Percentiles rank a stretch among this genome's conserved stretches.
Evolutionary conservation across 2,329 filamentous ascomycete species (phyloP).

Genomic region (Phaeoacremonium minimum): DNA sequence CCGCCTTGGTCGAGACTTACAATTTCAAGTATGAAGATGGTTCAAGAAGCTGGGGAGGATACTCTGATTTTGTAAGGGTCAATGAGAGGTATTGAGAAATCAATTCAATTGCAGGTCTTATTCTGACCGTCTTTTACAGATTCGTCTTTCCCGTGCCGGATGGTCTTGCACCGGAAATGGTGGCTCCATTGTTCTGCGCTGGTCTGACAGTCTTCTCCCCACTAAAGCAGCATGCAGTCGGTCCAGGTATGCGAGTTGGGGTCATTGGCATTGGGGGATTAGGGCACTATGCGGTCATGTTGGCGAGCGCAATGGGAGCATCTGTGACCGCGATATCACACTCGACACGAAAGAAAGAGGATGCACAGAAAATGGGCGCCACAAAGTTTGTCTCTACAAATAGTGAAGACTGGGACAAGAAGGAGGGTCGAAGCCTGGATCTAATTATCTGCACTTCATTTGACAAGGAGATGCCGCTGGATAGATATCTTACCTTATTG

Average conservation of each 20-base stretch:
- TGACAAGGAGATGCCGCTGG: conserved; percentile 64
- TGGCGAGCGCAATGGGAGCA: conserved; percentile 62
- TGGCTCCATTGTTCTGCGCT: conserved; percentile 80
- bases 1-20: conserved; percentile 43
- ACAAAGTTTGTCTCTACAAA: conserved; percentile 55
- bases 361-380: conserved; percentile 55
- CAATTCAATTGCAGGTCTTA: no score
- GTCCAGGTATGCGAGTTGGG: conserved; percentile 74
- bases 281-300: conserved; percentile 67
- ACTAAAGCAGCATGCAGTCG: conserved; percentile 69
- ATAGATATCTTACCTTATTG: conserved; percentile 74
- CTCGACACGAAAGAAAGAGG: conserved; percentile 54
- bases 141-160: conserved; percentile 75
- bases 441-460: conserved; percentile 74
- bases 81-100: no score
- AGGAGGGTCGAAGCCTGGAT: conserved; percentile 63
- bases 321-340: conserved; percentile 60
- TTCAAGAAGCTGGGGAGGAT: no score
- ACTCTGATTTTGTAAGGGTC: no score
- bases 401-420: conserved; percentile 53
- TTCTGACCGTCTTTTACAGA: no score
- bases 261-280: conserved; percentile 71
- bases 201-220: conserved; percentile 78
- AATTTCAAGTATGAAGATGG: no score
- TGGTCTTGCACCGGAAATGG: conserved; percentile 54